These are phyloP conservation scores for Auriculariales sp. DNA, from an alignment of 768 basidiomycete species.

Conservation along the genomic window DNA sequence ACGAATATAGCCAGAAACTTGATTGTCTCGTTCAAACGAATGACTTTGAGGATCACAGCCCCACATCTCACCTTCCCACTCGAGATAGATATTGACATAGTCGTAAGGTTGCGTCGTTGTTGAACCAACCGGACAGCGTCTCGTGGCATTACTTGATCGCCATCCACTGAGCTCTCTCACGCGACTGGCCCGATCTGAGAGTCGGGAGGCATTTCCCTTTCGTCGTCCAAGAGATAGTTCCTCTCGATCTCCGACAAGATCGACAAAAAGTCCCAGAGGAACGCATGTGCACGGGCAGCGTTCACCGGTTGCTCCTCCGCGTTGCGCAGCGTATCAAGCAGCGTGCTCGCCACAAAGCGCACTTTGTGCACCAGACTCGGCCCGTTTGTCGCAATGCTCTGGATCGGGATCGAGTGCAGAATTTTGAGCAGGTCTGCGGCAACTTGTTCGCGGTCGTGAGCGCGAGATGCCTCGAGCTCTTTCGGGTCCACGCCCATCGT, in stretches of 20 bases:
- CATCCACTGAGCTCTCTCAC: no score
- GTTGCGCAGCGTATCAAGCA: slow-evolving; percentile 72
- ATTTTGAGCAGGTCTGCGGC: slow-evolving; percentile 79
- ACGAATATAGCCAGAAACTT: no score
- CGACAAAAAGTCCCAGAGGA: slow-evolving; percentile 85
- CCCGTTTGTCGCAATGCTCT: slow-evolving; percentile 81
- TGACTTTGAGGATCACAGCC: no score
- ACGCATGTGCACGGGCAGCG: slow-evolving; percentile 74
- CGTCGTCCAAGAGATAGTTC: slow-evolving; percentile 43
- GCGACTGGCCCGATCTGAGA: no score
- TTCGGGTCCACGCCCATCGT: slow-evolving; percentile 41
- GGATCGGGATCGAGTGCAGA: slow-evolving; percentile 85
- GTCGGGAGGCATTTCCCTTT: slow-evolving; percentile 1
- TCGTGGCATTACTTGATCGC: no score
- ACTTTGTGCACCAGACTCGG: slow-evolving; percentile 84
- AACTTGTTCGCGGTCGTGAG: slow-evolving; percentile 67
- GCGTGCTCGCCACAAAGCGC: slow-evolving; percentile 80
- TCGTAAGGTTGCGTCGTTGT: no score
- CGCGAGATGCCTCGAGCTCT: slow-evolving; percentile 13
- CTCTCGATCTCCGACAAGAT: slow-evolving; percentile 85
- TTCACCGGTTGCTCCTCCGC: slow-evolving; percentile 67
- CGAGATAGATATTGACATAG: no score
- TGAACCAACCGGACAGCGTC: no score
- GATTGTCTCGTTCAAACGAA: no score
- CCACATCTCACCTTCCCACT: no score